Conservation (phyloP, 2,329 filamentous ascomycete genomes). For the Clathrospora elynae region DNA sequence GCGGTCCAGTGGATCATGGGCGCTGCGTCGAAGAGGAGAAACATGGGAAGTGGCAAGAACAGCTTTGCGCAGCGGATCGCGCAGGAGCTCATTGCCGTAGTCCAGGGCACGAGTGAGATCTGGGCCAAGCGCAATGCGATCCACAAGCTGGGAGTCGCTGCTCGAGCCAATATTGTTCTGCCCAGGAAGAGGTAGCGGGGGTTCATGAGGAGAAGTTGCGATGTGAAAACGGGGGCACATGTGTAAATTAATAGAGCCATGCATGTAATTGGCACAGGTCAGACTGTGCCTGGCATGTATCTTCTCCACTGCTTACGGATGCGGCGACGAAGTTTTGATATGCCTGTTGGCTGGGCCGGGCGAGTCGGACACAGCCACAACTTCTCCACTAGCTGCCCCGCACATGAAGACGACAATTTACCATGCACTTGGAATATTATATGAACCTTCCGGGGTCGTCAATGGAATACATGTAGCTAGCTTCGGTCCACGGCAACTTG, state of each 20-base stretch:
- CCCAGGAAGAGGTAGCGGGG: constrained; percentile 37
- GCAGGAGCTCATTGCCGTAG: constrained; percentile 83
- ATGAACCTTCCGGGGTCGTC: no score
- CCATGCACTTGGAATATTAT: no score
- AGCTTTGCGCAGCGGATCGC: constrained; percentile 79
- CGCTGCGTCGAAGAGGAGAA: constrained; percentile 77
- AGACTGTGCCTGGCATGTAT: no score
- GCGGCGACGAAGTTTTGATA: constrained; percentile 2
- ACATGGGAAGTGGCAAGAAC: constrained; percentile 70
- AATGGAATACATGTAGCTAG: no score
- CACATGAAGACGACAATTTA: neutral
- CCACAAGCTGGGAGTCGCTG: constrained; percentile 80
- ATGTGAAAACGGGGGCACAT: neutral
- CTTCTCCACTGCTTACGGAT: constrained; percentile 3
- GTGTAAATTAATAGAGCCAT: no score
- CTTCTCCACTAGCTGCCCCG: constrained; percentile 16
- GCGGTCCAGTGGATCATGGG: constrained; percentile 91
- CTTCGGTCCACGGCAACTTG: neutral
- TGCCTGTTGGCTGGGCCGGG: constrained; percentile 3
- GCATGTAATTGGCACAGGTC: no score
- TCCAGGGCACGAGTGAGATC: constrained; percentile 80
- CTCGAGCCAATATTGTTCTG: constrained; percentile 70
- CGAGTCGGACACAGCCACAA: constrained; percentile 27
- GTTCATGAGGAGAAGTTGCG: neutral
- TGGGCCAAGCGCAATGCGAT: constrained; percentile 81